Base-by-base conservation (phyloP, 192 early-diverging fungal genomes). In the Backusella macrospora region DNA sequence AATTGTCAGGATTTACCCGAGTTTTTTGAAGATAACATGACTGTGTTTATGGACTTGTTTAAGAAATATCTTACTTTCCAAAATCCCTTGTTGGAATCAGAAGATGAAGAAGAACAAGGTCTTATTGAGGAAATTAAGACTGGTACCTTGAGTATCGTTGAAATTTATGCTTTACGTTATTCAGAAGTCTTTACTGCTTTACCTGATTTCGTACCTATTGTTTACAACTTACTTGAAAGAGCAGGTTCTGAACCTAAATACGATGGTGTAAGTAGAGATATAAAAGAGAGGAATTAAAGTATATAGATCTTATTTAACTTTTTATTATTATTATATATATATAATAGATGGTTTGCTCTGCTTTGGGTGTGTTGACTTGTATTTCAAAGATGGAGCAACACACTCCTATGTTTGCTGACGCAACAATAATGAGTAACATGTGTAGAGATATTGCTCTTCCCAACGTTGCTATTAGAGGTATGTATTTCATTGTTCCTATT, bases 1-100 rank as follows among this genome's bases (percentile, higher is more conserved):
- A 99, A 96, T 75, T 96, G 86, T 77, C 97, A 98, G 82, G 98
- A 99, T 81, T 81, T 98, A 65, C 97, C 98, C 14, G 94, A 96
- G 76, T 98, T 95, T 79, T 98, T 98, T 71, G 97, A 98, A 76
- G 96, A 98, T 80, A 88, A 98, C 79, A 89, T 95, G 82, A 81
- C 78, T 12, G 78, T 84, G 72, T 97, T 95, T 65, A 91, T 98
- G 93, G 70, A 78, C 16, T 76, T 96, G 12, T 90, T 98, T 74
- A 90, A 91, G 80, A 96, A 96, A 79, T 99, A 98, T 72, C 78
- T 99, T 75, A 77, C 78, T 29, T 97, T 96, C 81, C 78, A 73
- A 3, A 96, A 96, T 78, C 90, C 94, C 8, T 63, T 88, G 40
- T 83, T 96, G 6, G 85, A 78, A 48, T 83, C 83, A 15, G 85